Evolutionary conservation across 495 filamentous ascomycete genomes (phyloP).

Genomic region (Talaromyces thailandensis): DNA sequence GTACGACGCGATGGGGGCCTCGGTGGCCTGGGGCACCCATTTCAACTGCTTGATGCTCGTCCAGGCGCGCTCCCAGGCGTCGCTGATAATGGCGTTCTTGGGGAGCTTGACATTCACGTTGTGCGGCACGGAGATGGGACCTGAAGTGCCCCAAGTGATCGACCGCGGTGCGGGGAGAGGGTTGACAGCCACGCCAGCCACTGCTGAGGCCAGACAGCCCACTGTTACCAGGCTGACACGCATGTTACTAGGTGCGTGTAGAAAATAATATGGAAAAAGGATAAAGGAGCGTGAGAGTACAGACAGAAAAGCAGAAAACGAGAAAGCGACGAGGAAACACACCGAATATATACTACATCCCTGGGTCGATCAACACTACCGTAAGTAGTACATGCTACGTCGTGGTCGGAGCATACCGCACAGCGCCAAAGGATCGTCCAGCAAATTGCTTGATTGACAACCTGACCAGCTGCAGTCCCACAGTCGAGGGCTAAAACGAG

Average conservation of each 20-base stretch:
- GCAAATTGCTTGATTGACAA: not conserved
- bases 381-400: not conserved
- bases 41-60: constrained; percentile 31
- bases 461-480: not conserved
- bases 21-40: constrained; percentile 44
- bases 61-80: constrained; percentile 42
- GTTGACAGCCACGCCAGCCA: constrained; percentile 39
- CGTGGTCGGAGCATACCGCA: not conserved
- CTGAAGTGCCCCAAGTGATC: constrained; percentile 44
- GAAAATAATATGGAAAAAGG: not conserved
- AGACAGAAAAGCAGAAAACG: not conserved
- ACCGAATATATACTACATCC: not conserved
- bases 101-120: constrained; percentile 12
- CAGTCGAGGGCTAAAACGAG: not conserved
- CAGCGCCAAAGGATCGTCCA: not conserved
- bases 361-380: not conserved
- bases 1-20: constrained; percentile 38
- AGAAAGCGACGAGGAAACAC: not conserved
- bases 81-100: constrained; percentile 20
- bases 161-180: constrained; percentile 45
- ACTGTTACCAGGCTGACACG: constrained; percentile 2
- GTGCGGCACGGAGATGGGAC: constrained; percentile 23
- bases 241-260: not conserved
- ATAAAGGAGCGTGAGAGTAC: not conserved
- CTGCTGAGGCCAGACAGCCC: constrained; percentile 17